These are phyloP conservation scores for Fusarium piperis DNA, from an alignment of 2,329 filamentous ascomycete genomes.

Conservation along the genomic window DNA sequence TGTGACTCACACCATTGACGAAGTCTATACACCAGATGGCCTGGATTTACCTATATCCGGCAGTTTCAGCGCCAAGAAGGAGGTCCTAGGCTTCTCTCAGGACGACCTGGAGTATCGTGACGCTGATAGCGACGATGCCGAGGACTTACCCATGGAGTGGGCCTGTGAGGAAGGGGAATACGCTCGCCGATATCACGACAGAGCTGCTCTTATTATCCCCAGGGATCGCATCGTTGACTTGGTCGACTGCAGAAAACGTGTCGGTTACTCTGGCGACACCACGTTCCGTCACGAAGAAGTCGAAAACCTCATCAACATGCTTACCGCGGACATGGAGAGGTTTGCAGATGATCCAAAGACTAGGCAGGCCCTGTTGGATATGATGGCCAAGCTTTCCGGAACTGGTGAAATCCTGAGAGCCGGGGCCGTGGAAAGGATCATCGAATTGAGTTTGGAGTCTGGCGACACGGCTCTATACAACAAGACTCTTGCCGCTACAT, in stretches of 20 bases:
- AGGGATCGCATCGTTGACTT: not conserved
- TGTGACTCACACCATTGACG: not conserved
- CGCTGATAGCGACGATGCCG: constrained; percentile 4
- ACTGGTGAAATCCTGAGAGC: not conserved
- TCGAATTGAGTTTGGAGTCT: constrained; percentile 5
- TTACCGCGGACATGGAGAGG: not conserved
- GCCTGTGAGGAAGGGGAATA: constrained; percentile 1
- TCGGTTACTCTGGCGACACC: not conserved
- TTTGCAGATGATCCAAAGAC: not conserved
- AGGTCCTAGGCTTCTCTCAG: constrained; percentile 13
- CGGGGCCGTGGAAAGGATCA: not conserved
- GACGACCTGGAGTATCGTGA: not conserved
- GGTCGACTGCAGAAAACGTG: not conserved
- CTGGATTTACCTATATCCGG: not conserved
- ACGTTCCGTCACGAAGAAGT: not conserved
- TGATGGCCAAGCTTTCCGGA: not conserved
- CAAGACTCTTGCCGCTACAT: not conserved
- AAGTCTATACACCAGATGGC: constrained; percentile 6
- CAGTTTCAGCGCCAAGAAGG: not conserved
- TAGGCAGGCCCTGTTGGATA: not conserved
- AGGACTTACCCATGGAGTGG: not conserved
- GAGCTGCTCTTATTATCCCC: constrained; percentile 7
- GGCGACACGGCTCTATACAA: not conserved
- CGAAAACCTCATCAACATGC: not conserved
- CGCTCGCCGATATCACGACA: constrained; percentile 9